Conservation (phyloP, 495 filamentous ascomycete species). For the Aspergillus incahuasiensis region DNA sequence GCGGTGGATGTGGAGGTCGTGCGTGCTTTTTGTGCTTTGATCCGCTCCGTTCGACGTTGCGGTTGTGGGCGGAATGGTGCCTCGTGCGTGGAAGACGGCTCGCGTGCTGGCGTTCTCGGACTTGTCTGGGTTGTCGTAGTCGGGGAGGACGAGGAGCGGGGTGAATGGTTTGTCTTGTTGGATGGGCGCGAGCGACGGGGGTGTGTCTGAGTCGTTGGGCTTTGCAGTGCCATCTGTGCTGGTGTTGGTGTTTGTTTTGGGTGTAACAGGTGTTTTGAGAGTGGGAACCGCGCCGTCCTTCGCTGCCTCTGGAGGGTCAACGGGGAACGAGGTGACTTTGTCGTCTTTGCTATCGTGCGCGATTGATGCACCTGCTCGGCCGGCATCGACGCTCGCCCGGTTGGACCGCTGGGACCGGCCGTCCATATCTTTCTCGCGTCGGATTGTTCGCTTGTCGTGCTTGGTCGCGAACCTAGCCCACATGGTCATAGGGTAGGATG, state of each 20-base stretch:
- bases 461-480: conserved; percentile 85
- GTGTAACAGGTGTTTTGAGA: no score
- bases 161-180: conserved; percentile 22
- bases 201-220: neutral
- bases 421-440: conserved; percentile 39
- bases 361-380: conserved; percentile 33
- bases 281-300: neutral
- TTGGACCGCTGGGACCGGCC: conserved; percentile 24
- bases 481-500: conserved; percentile 70
- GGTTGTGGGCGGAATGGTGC: conserved; percentile 21
- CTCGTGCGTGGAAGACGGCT: conserved; percentile 32
- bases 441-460: conserved; percentile 72
- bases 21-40: neutral
- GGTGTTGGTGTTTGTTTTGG: neutral
- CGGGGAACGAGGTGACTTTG: neutral
- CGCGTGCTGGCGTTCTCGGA: conserved; percentile 31
- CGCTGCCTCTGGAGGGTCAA: neutral
- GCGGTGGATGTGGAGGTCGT: conserved; percentile 13
- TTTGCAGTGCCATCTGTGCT: neutral
- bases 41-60: conserved; percentile 18
- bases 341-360: conserved; percentile 11
- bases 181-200: neutral
- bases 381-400: conserved; percentile 31
- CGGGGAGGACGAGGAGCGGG: conserved; percentile 32
- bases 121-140: conserved; percentile 27